Conservation (phyloP, 2,329 filamentous ascomycete genomes). For the Xylariomycetidae sp. region DNA sequence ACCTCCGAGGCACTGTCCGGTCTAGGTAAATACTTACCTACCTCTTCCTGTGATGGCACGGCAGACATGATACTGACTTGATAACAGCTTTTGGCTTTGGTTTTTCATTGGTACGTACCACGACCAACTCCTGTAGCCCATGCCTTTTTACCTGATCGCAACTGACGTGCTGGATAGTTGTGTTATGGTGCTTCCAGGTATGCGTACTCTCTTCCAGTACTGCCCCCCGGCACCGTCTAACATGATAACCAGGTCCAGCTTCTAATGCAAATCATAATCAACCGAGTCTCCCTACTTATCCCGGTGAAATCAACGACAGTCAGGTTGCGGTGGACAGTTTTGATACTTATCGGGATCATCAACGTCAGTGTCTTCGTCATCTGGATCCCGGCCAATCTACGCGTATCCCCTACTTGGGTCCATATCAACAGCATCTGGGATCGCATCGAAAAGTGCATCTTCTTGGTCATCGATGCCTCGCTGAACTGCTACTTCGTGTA, state of each 20-base stretch:
- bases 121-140: too few species aligned
- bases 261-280: conserved; percentile 46
- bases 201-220: too few species aligned
- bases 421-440: conserved; percentile 43
- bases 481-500: conserved; percentile 43
- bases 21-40: too few species aligned
- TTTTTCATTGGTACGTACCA: not conserved
- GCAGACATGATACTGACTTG: too few species aligned
- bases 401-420: conserved; percentile 30
- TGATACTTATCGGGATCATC: conserved; percentile 34
- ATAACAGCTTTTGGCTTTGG: not conserved
- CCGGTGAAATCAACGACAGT: conserved; percentile 28
- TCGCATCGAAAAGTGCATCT: conserved; percentile 41
- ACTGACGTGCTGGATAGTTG: too few species aligned
- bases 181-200: conserved; percentile 1
- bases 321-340: conserved; percentile 34
- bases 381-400: conserved; percentile 42
- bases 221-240: too few species aligned
- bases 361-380: conserved; percentile 45
- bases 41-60: too few species aligned
- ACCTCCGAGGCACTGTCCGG: not conserved
- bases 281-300: conserved; percentile 40
- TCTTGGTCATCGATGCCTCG: conserved; percentile 36
- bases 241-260: too few species aligned
- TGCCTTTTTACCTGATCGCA: too few species aligned